A percentile compares a stretch with the other conserved stretches of the same genome.
phyloP scores from a whole-genome alignment of 306 rosid species.

The Ziziphus jujuba region DNA sequence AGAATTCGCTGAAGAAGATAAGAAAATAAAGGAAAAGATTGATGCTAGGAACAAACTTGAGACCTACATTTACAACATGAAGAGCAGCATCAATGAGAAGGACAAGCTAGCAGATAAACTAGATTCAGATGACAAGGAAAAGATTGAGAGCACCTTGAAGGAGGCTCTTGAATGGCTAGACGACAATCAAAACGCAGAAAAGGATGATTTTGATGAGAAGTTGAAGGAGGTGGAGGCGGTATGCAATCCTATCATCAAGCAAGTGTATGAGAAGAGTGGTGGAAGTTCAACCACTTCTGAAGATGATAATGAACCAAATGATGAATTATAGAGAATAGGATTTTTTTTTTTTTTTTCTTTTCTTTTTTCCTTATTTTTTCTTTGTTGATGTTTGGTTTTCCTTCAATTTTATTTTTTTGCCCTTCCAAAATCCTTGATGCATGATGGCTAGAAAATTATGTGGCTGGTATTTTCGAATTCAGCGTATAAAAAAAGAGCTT shows the following conservation, averaged over 20 bases:
- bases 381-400: background rate
- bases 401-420: background rate
- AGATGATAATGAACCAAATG: constrained; percentile 32
- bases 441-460: too few species aligned
- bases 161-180: constrained; percentile 50
- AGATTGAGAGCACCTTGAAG: constrained; percentile 33
- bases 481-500: too few species aligned
- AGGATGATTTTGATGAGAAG: constrained; percentile 41
- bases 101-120: constrained; percentile 51
- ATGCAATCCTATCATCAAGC: constrained; percentile 37
- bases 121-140: constrained; percentile 49
- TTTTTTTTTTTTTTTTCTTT: too few species aligned
- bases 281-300: constrained; percentile 22
- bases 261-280: constrained; percentile 35
- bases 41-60: constrained; percentile 55
- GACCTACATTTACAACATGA: constrained; percentile 49
- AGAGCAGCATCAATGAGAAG: constrained; percentile 37
- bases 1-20: constrained; percentile 58
- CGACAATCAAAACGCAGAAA: constrained; percentile 39
- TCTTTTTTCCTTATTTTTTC: background rate
- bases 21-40: constrained; percentile 38
- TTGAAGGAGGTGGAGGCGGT: constrained; percentile 46
- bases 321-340: constrained; percentile 30
- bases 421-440: too few species aligned
- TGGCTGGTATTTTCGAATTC: too few species aligned